Conservation (phyloP, 2,329 filamentous ascomycete species). For the Fonsecaea nubica region DNA sequence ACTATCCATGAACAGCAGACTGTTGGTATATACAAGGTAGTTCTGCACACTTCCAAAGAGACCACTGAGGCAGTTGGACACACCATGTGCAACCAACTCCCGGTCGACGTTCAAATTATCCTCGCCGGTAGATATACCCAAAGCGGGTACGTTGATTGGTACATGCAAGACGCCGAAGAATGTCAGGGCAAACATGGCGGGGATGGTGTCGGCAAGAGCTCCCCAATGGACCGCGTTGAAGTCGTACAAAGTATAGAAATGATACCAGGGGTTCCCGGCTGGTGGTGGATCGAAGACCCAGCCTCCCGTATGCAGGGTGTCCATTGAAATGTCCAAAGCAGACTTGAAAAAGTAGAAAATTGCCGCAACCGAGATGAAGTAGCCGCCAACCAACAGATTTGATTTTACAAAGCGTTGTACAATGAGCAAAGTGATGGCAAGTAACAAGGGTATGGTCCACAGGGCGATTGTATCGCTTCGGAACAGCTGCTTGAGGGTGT, state of each 20-base stretch:
- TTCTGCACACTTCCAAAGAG: conserved; percentile 88
- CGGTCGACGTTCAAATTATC: conserved; percentile 90
- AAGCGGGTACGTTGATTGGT: conserved; percentile 93
- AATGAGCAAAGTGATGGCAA: conserved; percentile 78
- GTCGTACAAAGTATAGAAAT: conserved; percentile 94
- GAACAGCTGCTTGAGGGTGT: conserved; percentile 77
- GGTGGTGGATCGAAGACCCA: conserved; percentile 93
- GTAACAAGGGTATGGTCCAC: conserved; percentile 79
- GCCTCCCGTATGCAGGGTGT: conserved; percentile 71
- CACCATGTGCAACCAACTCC: conserved; percentile 88
- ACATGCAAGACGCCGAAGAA: conserved; percentile 98
- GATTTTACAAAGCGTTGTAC: conserved; percentile 77
- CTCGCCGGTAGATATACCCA: conserved; percentile 88
- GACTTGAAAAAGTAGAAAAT: conserved; percentile 59
- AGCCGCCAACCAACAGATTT: conserved; percentile 84
- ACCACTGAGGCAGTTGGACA: conserved; percentile 91
- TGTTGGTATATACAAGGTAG: conserved; percentile 97
- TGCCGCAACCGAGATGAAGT: conserved; percentile 79
- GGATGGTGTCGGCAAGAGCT: conserved; percentile 81
- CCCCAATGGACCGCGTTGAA: conserved; percentile 82
- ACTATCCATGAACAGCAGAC: conserved; percentile 92
- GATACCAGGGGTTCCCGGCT: conserved; percentile 90
- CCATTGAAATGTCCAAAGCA: conserved; percentile 68
- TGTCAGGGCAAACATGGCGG: conserved; percentile 94
- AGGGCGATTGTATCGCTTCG: conserved; percentile 75